Percentiles rank a stretch among this genome's conserved stretches.
phyloP scores from a whole-genome alignment of 73 alveolate species.

The Paramecium primaurelia region DNA sequence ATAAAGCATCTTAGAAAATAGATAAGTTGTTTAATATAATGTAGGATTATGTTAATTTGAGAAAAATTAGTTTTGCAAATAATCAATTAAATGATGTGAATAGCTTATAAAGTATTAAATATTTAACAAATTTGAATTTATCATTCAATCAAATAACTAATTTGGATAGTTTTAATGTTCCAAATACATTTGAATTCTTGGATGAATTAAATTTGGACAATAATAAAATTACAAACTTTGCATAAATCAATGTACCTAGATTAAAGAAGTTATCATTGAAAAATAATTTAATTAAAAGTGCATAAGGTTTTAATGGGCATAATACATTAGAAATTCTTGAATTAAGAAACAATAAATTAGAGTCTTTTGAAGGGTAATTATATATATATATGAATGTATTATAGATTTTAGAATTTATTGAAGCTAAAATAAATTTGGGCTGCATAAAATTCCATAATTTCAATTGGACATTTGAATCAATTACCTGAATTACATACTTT shows the following conservation, averaged over 20 bases:
- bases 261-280: slow-evolving; percentile 7
- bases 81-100: slow-evolving; percentile 33
- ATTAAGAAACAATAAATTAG: slow-evolving; percentile 47
- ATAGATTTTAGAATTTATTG: slow-evolving; percentile 38
- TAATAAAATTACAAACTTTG: slow-evolving; percentile 46
- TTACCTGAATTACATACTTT: slow-evolving; percentile 38
- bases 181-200: slow-evolving; percentile 48
- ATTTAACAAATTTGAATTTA: slow-evolving; percentile 52
- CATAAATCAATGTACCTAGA: slow-evolving; percentile 31
- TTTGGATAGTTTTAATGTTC: slow-evolving; percentile 50
- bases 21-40: not conserved
- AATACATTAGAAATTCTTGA: not conserved
- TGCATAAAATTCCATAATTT: slow-evolving; percentile 1
- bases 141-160: slow-evolving; percentile 23
- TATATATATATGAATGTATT: not conserved
- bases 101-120: not conserved
- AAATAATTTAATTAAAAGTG: slow-evolving; percentile 20
- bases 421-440: slow-evolving; percentile 50
- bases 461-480: slow-evolving; percentile 17
- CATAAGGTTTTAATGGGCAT: slow-evolving; percentile 48
- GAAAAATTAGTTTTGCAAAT: slow-evolving; percentile 55
- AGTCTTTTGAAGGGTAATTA: slow-evolving; percentile 18
- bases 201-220: slow-evolving; percentile 56
- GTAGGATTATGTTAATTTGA: slow-evolving; percentile 2
- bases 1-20: slow-evolving; percentile 42